Evolutionary conservation across 2,329 filamentous ascomycete genomes (phyloP).

Genomic region (Trichoderma polysporum): DNA sequence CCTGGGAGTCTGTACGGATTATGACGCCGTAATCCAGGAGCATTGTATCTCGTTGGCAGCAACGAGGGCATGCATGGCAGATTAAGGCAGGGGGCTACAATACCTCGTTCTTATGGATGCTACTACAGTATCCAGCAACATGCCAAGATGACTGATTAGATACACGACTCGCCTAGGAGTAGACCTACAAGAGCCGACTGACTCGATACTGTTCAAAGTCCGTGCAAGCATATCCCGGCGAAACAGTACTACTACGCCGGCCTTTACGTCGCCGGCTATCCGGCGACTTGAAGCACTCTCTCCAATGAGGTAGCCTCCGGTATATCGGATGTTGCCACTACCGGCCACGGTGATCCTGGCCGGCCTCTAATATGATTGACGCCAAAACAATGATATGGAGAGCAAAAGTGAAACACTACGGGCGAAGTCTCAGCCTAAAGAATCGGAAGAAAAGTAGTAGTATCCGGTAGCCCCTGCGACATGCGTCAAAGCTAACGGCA

Average conservation of each 20-base stretch:
- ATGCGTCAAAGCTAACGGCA: not conserved
- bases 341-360: not conserved
- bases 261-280: not conserved
- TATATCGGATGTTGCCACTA: not conserved
- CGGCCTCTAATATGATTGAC: not conserved
- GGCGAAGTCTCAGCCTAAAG: not conserved
- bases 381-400: not conserved
- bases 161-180: not conserved
- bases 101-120: not conserved
- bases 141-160: not conserved
- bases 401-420: constrained; percentile 4
- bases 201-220: not conserved
- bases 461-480: not conserved
- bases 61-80: not conserved
- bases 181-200: not conserved
- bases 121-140: not conserved
- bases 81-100: not conserved
- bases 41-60: not conserved
- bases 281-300: not conserved
- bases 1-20: not conserved
- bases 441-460: not conserved
- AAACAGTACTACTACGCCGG: not conserved
- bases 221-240: not conserved
- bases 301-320: not conserved
- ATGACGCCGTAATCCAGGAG: not conserved